Base-by-base conservation (phyloP, 1,139 yeast species). In the Candida buenavistaensis region DNA sequence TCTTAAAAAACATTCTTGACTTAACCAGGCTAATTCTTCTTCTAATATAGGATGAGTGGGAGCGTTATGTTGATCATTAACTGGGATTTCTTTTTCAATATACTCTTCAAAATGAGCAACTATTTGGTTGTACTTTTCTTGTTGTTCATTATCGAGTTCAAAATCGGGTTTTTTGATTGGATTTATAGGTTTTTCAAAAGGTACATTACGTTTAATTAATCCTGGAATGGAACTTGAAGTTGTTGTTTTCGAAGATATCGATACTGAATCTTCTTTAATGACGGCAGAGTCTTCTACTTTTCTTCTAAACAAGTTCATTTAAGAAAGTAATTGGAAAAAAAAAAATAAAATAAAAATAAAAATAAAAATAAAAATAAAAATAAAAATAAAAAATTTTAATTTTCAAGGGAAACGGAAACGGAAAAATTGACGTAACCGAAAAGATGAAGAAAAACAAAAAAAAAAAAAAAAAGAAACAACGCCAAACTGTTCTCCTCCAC, bases 1-100 rank as follows among this genome's bases (percentile, higher is more conserved):
- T 51, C 98, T 72, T 50, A 88, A 62, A 37, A 92, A 71, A 54
- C 97, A 92, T 55, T 92, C 97, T 47, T 82, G 75, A 3, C 96
- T 85, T 35, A 92, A 65, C 97, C 97, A 92, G 1, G 95, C 86
- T 52, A 78, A 79, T 56, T 92, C 97, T 38, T 68, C 75, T 11
- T 65, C 75, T 12, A 56, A 39, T 3, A 64, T 38, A 1, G 58
- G 54, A 36, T 55, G 54, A 2, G 47, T 48, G 3, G 44, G 40
- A 4, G 62, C 54, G 7, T 45, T 47, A 6, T 45, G 38, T 16
- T 38, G 41, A 14, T 55, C 63, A 35, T 43, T 50, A 1, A 54
- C 51, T 3, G 64, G 62, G 19, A 56, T 45, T 2, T 52, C 58
- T 33, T 35, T 45, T 22, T 38, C 44, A 30, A 52, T 38, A 30